Evolutionary conservation across 306 rosid genomes (phyloP).

Genomic region (Acacia crassicarpa): DNA sequence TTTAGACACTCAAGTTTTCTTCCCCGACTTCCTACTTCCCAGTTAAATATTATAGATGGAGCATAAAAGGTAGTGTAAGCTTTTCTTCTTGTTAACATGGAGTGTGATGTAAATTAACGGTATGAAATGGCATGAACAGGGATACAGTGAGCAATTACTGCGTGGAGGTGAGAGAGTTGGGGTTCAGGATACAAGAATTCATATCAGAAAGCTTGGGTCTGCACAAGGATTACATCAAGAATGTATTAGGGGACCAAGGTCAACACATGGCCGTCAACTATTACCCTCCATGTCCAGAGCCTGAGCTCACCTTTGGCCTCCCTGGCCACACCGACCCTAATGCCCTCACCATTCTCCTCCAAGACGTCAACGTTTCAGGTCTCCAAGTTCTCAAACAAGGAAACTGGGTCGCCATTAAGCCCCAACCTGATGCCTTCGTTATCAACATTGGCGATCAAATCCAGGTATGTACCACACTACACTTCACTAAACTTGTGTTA

Average conservation of each 20-base stretch:
- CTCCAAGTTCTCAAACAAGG: slow-evolving; percentile 86
- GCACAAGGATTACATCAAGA: slow-evolving; percentile 54
- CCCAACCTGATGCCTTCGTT: slow-evolving; percentile 82
- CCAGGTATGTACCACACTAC: slow-evolving; percentile 47
- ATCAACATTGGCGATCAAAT: slow-evolving; percentile 86
- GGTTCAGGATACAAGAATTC: slow-evolving; percentile 54
- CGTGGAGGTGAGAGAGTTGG: slow-evolving; percentile 59
- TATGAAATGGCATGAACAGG: slow-evolving; percentile 37
- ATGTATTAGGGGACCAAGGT: slow-evolving; percentile 73
- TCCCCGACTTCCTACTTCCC: too few relatives aligned
- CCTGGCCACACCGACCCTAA: slow-evolving; percentile 97
- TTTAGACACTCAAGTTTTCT: too few relatives aligned
- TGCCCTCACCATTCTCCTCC: slow-evolving; percentile 86
- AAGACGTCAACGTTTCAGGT: slow-evolving; percentile 66
- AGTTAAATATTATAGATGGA: too few relatives aligned
- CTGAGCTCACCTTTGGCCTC: slow-evolving; percentile 84
- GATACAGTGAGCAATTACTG: slow-evolving; percentile 61
- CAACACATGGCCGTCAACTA: slow-evolving; percentile 97
- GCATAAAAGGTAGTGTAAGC: too few relatives aligned
- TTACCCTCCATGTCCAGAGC: slow-evolving; percentile 91
- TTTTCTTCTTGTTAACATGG: too few relatives aligned
- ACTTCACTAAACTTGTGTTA: not conserved
- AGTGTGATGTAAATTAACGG: not conserved
- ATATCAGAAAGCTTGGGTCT: slow-evolving; percentile 86
- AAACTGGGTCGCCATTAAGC: slow-evolving; percentile 74